Percentiles rank a stretch among this genome's conserved stretches.
Evolutionary conservation across 2,329 filamentous ascomycete species (phyloP).

Genomic region (Scleromitrula shiraiana): DNA sequence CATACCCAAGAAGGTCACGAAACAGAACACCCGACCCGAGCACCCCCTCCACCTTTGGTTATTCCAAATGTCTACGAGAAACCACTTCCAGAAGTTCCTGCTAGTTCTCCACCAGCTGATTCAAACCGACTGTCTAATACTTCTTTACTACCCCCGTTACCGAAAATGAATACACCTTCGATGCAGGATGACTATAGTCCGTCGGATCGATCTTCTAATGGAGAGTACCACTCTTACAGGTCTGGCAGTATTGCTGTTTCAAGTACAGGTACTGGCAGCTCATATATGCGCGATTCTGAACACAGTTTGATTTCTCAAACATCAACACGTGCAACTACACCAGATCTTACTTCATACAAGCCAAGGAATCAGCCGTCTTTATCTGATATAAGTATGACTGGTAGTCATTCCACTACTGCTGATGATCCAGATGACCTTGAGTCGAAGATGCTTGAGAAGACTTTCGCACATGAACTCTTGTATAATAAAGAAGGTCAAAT

Average conservation of each 20-base stretch:
- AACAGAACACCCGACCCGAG: constrained; percentile 29
- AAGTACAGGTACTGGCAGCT: constrained; percentile 70
- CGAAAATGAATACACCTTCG: constrained; percentile 46
- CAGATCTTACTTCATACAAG: constrained; percentile 44
- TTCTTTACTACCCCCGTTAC: constrained; percentile 47
- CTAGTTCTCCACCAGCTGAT: constrained; percentile 29
- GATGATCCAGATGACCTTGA: constrained; percentile 77
- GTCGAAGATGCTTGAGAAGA: constrained; percentile 79
- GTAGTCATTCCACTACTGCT: constrained; percentile 53
- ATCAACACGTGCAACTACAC: constrained; percentile 83
- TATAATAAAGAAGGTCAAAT: constrained; percentile 93
- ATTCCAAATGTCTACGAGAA: constrained; percentile 49
- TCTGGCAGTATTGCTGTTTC: constrained; percentile 67
- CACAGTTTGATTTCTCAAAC: constrained; percentile 71
- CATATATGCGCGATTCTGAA: constrained; percentile 72
- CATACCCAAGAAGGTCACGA: constrained; percentile 21
- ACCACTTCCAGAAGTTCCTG: constrained; percentile 58
- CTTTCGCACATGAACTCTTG: constrained; percentile 83
- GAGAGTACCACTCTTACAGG: constrained; percentile 46
- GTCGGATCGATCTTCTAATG: constrained; percentile 38
- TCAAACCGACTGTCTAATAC: constrained; percentile 37
- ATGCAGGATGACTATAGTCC: constrained; percentile 42
- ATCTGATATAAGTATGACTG: constrained; percentile 59
- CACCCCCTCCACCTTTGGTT: constrained; percentile 37
- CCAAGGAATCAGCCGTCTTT: constrained; percentile 48